phyloP scores from a whole-genome alignment of 768 basidiomycete species.

The Auriscalpium orientale region DNA sequence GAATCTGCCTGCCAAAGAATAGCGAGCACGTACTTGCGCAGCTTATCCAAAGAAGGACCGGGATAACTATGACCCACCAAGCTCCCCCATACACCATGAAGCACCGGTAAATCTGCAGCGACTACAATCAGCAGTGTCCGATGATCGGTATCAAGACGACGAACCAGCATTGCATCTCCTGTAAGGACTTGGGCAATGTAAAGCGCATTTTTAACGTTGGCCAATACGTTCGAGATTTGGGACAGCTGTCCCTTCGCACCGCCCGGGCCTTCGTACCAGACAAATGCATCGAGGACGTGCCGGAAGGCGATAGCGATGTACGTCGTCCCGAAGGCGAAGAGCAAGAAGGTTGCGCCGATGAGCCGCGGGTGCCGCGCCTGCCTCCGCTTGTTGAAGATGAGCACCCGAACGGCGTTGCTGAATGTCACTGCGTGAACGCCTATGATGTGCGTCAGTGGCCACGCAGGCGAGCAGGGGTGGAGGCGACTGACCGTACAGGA shows the following conservation, averaged over 20 bases:
- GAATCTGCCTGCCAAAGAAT: neutral
- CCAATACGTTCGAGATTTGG: constrained; percentile 31
- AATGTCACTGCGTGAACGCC: neutral
- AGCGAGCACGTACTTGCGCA: constrained; percentile 8
- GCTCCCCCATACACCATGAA: constrained; percentile 18
- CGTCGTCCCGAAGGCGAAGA: constrained; percentile 34
- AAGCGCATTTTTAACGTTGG: constrained; percentile 34
- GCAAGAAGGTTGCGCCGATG: constrained; percentile 29
- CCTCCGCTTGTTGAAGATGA: neutral
- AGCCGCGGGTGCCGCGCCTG: constrained; percentile 11
- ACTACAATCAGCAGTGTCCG: neutral
- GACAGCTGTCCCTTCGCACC: constrained; percentile 27
- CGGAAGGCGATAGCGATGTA: constrained; percentile 33
- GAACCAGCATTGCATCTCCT: constrained; percentile 36
- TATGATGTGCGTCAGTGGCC: neutral
- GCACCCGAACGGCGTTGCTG: neutral
- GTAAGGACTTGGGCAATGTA: constrained; percentile 37
- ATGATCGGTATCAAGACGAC: neutral
- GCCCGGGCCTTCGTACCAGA: constrained; percentile 23
- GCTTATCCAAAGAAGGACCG: constrained; percentile 17
- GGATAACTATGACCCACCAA: constrained; percentile 12
- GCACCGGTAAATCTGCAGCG: constrained; percentile 17
- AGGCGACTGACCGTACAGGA: neutral
- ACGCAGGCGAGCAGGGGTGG: neutral
- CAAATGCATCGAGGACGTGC: constrained; percentile 35